phyloP scores from a whole-genome alignment of 139 green algal species.

The Chlamydomonas schloesseri region DNA sequence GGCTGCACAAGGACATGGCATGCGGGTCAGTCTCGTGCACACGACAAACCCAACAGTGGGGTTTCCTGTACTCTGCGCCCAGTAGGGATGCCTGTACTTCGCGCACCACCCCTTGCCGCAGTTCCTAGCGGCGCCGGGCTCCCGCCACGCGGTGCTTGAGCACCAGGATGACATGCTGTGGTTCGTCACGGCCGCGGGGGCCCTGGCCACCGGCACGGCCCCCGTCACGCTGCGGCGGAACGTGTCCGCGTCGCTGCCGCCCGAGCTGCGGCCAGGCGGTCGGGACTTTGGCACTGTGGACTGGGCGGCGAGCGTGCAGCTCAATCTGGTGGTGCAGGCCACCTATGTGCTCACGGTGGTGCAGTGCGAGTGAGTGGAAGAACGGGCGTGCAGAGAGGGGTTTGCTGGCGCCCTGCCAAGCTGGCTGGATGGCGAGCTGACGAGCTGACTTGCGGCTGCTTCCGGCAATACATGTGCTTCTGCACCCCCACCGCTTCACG shows the following conservation, averaged over 20 bases:
- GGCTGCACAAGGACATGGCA: no score
- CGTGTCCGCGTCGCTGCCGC: conserved; percentile 37
- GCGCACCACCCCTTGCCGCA: background rate
- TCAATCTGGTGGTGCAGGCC: conserved; percentile 82
- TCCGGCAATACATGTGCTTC: no score
- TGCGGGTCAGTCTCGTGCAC: no score
- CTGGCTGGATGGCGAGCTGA: no score
- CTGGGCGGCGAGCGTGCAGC: conserved; percentile 64
- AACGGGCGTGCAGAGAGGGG: no score
- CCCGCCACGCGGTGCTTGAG: background rate
- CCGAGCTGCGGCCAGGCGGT: conserved; percentile 57
- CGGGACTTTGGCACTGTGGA: conserved; percentile 52
- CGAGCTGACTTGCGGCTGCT: no score
- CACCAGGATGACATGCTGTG: conserved; percentile 64
- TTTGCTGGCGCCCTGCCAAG: no score
- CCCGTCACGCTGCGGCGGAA: conserved; percentile 4
- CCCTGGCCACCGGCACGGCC: background rate
- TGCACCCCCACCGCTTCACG: background rate
- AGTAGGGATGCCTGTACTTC: no score
- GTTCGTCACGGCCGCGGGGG: conserved; percentile 27
- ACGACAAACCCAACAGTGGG: no score
- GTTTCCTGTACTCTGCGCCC: no score
- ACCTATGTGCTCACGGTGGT: conserved; percentile 73
- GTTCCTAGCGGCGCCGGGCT: background rate
- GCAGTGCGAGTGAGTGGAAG: conserved; percentile 50